Evolutionary conservation across 306 rosid genomes (phyloP).

Genomic region (Dryas alaskensis): DNA sequence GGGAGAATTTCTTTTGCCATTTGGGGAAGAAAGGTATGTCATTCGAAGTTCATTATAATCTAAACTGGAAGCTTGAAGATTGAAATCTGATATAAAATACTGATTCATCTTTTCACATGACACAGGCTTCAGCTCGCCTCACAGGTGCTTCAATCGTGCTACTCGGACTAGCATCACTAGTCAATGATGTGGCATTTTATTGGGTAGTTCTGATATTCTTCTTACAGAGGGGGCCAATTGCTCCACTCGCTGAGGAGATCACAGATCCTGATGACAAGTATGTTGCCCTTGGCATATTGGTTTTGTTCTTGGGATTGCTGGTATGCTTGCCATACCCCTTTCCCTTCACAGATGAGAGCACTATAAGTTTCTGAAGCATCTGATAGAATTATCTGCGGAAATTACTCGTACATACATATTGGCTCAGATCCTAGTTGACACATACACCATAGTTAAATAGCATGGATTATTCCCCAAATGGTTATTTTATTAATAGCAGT

Average conservation of each 20-base stretch:
- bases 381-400: neutral
- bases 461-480: neutral
- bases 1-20: slow-evolving; percentile 85
- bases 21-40: slow-evolving; percentile 95
- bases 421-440: slow-evolving; percentile 11
- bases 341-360: slow-evolving; percentile 66
- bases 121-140: slow-evolving; percentile 88
- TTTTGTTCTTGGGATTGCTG: slow-evolving; percentile 83
- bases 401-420: neutral
- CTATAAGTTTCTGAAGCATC: slow-evolving; percentile 36
- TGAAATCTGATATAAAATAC: neutral
- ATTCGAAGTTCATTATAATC: slow-evolving; percentile 13
- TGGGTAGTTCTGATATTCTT: slow-evolving; percentile 92
- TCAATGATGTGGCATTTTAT: slow-evolving; percentile 91
- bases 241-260: slow-evolving; percentile 91
- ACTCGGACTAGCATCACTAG: slow-evolving; percentile 71
- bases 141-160: slow-evolving; percentile 70
- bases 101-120: slow-evolving; percentile 12
- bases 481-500: neutral
- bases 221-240: slow-evolving; percentile 93
- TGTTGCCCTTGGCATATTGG: slow-evolving; percentile 68
- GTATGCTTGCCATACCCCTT: slow-evolving; percentile 96
- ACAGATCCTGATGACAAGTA: slow-evolving; percentile 79
- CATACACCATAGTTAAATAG: neutral
- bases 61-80: slow-evolving; percentile 12